phyloP scores from a whole-genome alignment of 768 basidiomycete species.

The Leccinum boreale region DNA sequence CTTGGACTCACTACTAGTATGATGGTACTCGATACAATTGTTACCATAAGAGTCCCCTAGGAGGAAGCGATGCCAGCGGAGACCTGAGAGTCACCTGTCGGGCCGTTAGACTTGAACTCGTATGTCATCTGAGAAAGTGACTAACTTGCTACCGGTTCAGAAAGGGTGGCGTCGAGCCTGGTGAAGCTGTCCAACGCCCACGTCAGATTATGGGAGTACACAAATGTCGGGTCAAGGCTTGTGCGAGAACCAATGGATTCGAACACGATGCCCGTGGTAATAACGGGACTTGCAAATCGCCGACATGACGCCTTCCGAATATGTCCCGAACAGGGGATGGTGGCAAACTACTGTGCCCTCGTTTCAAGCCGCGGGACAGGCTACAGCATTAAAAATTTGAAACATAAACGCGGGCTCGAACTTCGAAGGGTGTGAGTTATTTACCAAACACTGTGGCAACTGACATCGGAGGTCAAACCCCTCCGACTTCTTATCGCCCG shows the following conservation, averaged over 20 bases:
- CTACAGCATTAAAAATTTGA: background rate
- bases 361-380: slow-evolving; percentile 2
- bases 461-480: slow-evolving; percentile 19
- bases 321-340: background rate
- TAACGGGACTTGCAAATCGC: slow-evolving; percentile 18
- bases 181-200: background rate
- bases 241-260: background rate
- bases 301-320: slow-evolving; percentile 10
- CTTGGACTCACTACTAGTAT: slow-evolving; percentile 7
- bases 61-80: background rate
- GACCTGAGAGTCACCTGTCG: background rate
- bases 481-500: slow-evolving; percentile 25
- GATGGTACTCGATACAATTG: background rate
- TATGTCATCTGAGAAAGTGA: background rate
- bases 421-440: background rate
- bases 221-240: background rate
- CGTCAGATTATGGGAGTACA: background rate
- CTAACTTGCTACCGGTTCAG: slow-evolving; percentile 12
- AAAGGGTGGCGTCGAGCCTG: background rate
- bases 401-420: background rate
- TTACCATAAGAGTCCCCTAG: background rate
- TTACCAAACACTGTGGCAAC: slow-evolving; percentile 2
- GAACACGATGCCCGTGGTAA: slow-evolving; percentile 10
- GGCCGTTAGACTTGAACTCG: background rate
- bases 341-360: background rate